These are phyloP conservation scores for Hypomyces rosellus DNA, from an alignment of 2,329 filamentous ascomycete species.

Conservation along the genomic window DNA sequence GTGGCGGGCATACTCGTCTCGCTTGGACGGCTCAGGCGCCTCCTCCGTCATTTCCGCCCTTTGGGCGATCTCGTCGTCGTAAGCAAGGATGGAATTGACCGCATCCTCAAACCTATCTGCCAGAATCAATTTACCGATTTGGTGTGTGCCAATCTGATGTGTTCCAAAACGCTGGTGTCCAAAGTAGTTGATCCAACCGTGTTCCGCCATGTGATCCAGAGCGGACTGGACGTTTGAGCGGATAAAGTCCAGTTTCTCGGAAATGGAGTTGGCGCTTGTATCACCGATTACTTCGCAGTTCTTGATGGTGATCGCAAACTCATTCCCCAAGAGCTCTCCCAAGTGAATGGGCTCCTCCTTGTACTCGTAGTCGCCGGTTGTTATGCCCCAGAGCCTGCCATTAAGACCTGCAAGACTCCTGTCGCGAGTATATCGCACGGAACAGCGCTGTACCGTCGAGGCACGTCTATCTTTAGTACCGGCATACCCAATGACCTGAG, in stretches of 20 bases:
- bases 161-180: constrained; percentile 96
- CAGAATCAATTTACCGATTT: constrained; percentile 77
- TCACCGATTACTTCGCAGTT: constrained; percentile 62
- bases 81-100: constrained; percentile 69
- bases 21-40: constrained; percentile 46
- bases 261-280: constrained; percentile 17
- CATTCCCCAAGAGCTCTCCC: constrained; percentile 80
- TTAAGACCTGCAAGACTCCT: constrained; percentile 62
- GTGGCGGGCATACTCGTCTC: constrained; percentile 74
- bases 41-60: constrained; percentile 32
- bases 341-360: constrained; percentile 65
- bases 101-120: constrained; percentile 75
- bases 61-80: constrained; percentile 55
- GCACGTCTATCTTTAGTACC: constrained; percentile 89
- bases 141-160: constrained; percentile 77
- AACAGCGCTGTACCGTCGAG: constrained; percentile 77
- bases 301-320: constrained; percentile 87
- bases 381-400: constrained; percentile 53
- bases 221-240: constrained; percentile 44
- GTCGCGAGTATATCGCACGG: constrained; percentile 46
- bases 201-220: constrained; percentile 59
- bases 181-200: constrained; percentile 96
- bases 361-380: constrained; percentile 78
- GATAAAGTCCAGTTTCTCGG: constrained; percentile 26
- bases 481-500: constrained; percentile 66